These are phyloP conservation scores for Rubia occidens DNA, from an alignment of 305 asterid species.

Conservation along the genomic window DNA sequence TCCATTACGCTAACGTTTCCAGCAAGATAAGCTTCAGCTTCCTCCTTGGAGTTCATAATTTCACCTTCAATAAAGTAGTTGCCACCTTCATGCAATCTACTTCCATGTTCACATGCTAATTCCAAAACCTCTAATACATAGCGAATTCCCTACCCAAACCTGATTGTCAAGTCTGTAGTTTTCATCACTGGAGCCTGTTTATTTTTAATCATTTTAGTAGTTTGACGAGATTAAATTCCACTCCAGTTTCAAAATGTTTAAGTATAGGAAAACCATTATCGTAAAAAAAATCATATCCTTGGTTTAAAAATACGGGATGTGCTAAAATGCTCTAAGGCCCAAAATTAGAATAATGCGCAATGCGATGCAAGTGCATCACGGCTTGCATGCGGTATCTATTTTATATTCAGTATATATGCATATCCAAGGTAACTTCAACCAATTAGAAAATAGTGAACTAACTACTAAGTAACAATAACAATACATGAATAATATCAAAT, in stretches of 20 bases:
- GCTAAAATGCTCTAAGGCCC: no score
- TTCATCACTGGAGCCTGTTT: slow-evolving; percentile 73
- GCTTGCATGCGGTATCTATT: no score
- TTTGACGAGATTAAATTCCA: slow-evolving; percentile 31
- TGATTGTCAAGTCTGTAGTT: slow-evolving; percentile 56
- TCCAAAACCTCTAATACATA: slow-evolving; percentile 63
- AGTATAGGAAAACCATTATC: not conserved
- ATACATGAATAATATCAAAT: no score
- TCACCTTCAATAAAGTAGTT: slow-evolving; percentile 49
- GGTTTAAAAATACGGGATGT: no score
- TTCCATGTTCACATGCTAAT: slow-evolving; percentile 77
- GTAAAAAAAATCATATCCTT: not conserved
- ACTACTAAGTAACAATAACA: no score
- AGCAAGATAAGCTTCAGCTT: slow-evolving; percentile 50
- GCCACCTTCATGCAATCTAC: slow-evolving; percentile 45
- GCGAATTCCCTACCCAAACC: slow-evolving; percentile 61
- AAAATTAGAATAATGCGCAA: no score
- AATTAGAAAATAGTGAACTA: no score
- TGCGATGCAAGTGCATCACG: no score
- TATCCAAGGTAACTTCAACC: no score
- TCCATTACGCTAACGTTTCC: slow-evolving; percentile 41
- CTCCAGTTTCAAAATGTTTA: not conserved
- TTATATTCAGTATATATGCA: no score
- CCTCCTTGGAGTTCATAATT: slow-evolving; percentile 45
- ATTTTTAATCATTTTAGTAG: slow-evolving; percentile 74